These are phyloP conservation scores for Hymenoscyphus fraxineus DNA, from an alignment of 2,329 filamentous ascomycete genomes.

Conservation along the genomic window DNA sequence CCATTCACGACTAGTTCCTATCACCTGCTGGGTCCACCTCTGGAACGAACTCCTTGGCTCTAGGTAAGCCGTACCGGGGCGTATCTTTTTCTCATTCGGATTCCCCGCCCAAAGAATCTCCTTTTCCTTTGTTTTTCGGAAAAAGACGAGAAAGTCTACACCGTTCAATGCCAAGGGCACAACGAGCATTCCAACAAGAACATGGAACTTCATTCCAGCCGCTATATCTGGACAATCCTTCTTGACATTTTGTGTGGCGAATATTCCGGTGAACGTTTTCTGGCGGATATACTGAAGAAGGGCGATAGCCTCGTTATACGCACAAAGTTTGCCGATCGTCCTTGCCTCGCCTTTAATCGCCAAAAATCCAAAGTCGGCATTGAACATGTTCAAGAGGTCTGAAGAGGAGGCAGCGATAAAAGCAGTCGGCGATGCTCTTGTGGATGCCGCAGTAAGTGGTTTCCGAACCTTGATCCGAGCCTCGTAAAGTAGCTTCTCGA, in stretches of 20 bases:
- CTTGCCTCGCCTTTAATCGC: slow-evolving; percentile 24
- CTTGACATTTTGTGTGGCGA: slow-evolving; percentile 19
- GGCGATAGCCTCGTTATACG: slow-evolving; percentile 24
- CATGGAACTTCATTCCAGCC: slow-evolving; percentile 8
- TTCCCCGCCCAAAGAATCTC: slow-evolving; percentile 27
- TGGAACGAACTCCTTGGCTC: slow-evolving; percentile 24
- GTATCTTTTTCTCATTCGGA: slow-evolving; percentile 22
- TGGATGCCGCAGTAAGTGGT: slow-evolving; percentile 13
- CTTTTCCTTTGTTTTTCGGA: slow-evolving; percentile 22
- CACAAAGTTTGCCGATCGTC: slow-evolving; percentile 23
- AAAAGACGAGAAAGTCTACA: slow-evolving; percentile 26
- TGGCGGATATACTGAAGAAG: slow-evolving; percentile 24
- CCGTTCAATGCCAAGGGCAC: slow-evolving; percentile 21
- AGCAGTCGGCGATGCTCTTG: slow-evolving; percentile 20
- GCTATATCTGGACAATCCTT: slow-evolving; percentile 21
- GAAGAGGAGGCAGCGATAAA: slow-evolving; percentile 23
- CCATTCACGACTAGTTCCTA: slow-evolving; percentile 24
- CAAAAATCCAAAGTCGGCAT: slow-evolving; percentile 25
- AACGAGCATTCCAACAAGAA: slow-evolving; percentile 23
- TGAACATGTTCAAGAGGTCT: slow-evolving; percentile 24
- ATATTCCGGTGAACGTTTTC: slow-evolving; percentile 15
- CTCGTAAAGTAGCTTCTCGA: slow-evolving; percentile 23
- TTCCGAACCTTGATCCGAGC: slow-evolving; percentile 20
- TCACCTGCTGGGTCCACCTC: slow-evolving; percentile 24
- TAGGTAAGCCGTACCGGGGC: slow-evolving; percentile 16